phyloP scores from a whole-genome alignment of 352 stramenopile species.

The Phytophthora fragariae region DNA sequence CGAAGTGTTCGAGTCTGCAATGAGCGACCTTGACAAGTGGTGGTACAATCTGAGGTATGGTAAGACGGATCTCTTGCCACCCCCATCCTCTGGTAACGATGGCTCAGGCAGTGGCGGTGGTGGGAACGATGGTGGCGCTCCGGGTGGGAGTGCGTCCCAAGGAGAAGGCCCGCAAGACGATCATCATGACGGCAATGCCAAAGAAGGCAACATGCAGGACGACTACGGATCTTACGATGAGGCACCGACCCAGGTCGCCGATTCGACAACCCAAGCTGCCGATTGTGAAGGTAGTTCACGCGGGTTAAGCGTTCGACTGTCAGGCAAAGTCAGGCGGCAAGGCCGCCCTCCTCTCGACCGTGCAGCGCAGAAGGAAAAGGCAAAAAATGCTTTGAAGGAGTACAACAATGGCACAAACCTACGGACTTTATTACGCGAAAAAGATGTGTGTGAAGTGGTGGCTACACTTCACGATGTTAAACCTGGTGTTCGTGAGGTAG shows the following conservation, averaged over 20 bases:
- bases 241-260: not conserved
- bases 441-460: not conserved
- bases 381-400: not conserved
- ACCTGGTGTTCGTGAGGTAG: not conserved
- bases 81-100: not conserved
- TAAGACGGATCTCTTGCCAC: not conserved
- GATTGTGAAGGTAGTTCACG: not conserved
- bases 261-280: not conserved
- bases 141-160: no score
- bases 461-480: not conserved
- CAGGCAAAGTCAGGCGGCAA: not conserved
- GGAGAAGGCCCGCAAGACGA: no score
- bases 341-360: not conserved
- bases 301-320: not conserved
- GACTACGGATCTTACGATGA: not conserved
- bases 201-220: not conserved
- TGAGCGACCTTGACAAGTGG: not conserved
- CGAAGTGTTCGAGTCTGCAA: not conserved
- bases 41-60: not conserved
- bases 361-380: not conserved
- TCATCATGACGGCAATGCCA: no score
- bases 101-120: not conserved
- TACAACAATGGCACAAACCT: not conserved
- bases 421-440: not conserved
- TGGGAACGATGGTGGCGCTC: no score